Evolutionary conservation across 2,329 filamentous ascomycete species (phyloP).

Genomic region (Pyricularia grisea): DNA sequence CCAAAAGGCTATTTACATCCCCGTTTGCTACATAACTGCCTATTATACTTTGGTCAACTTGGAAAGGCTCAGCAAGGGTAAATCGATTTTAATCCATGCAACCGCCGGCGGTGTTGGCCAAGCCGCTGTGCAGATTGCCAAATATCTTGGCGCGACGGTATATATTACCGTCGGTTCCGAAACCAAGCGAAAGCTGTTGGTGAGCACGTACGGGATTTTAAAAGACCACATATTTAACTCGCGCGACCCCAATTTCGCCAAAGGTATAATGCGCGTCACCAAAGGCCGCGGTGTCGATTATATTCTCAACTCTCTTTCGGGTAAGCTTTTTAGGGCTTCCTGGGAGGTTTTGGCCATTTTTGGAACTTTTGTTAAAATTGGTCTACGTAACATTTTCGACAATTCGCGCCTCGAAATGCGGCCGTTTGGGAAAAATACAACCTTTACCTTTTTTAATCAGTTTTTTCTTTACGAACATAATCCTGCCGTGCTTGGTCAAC

Average conservation of each 20-base stretch:
- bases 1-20: constrained; percentile 13
- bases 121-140: constrained; percentile 9
- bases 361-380: constrained; percentile 26
- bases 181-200: constrained; percentile 24
- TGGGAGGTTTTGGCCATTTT: constrained; percentile 23
- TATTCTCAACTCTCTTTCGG: constrained; percentile 24
- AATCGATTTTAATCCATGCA: constrained; percentile 13
- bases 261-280: constrained; percentile 12
- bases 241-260: constrained; percentile 9
- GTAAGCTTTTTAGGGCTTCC: constrained; percentile 20
- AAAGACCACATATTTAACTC: constrained; percentile 22
- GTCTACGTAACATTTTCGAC: constrained; percentile 16
- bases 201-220: constrained; percentile 13
- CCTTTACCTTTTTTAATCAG: constrained; percentile 4
- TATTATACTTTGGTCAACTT: constrained; percentile 14
- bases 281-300: constrained; percentile 24
- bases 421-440: constrained; percentile 9
- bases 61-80: constrained; percentile 12
- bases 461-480: background rate
- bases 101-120: constrained; percentile 13
- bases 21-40: constrained; percentile 17
- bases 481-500: too few species aligned
- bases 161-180: constrained; percentile 24
- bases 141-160: constrained; percentile 12
- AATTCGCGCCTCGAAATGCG: constrained; percentile 11